phyloP scores from a whole-genome alignment of 2,329 filamentous ascomycete species.

The Clarireedia monteithiana region DNA sequence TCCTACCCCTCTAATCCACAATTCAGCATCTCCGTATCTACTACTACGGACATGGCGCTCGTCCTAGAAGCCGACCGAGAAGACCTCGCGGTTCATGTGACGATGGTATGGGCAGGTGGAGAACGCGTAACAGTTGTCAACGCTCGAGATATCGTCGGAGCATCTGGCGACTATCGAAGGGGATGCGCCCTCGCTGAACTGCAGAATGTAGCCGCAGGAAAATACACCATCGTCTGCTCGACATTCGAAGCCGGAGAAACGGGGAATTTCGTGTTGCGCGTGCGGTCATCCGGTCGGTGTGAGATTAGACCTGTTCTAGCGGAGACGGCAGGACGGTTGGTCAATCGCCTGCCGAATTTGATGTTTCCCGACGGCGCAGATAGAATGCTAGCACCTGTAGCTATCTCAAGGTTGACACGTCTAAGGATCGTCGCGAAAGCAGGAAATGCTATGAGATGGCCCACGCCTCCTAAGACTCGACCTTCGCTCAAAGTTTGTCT shows the following conservation, averaged over 20 bases:
- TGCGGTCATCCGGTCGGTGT: constrained; percentile 57
- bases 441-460: constrained; percentile 14
- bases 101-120: constrained; percentile 71
- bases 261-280: constrained; percentile 64
- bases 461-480: constrained; percentile 14
- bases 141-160: constrained; percentile 68
- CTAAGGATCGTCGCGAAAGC: constrained; percentile 22
- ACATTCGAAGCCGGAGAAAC: constrained; percentile 79
- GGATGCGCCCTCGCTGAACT: constrained; percentile 66
- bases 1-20: constrained; percentile 84
- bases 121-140: constrained; percentile 62
- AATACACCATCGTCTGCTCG: constrained; percentile 83
- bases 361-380: constrained; percentile 42
- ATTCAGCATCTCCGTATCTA: constrained; percentile 57
- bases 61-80: constrained; percentile 61
- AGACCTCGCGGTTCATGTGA: constrained; percentile 74
- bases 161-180: constrained; percentile 83
- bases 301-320: constrained; percentile 53
- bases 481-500: constrained; percentile 62
- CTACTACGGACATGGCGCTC: constrained; percentile 56
- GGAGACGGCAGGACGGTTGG: constrained; percentile 68
- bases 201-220: constrained; percentile 53
- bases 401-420: constrained; percentile 19
- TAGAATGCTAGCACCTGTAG: constrained; percentile 35
- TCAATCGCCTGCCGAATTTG: constrained; percentile 47